Evolutionary conservation across 306 rosid species (phyloP).

Genomic region (Canavalia gladiata): DNA sequence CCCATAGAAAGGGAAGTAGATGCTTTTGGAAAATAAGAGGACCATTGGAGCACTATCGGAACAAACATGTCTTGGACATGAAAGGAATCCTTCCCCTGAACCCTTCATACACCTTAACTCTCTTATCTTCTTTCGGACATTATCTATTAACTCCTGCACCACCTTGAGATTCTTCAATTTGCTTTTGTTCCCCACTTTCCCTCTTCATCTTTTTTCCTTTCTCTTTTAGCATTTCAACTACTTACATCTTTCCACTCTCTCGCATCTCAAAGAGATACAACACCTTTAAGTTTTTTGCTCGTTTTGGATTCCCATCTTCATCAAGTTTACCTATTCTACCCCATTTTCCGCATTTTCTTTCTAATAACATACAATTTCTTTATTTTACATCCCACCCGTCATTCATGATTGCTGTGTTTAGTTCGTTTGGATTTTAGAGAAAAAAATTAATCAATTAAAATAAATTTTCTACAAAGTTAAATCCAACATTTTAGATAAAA

Average conservation of each 20-base stretch:
- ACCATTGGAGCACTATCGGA: slow-evolving; percentile 56
- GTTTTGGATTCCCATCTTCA: slow-evolving; percentile 47
- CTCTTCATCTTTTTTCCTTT: slow-evolving; percentile 22
- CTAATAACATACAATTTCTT: slow-evolving; percentile 15
- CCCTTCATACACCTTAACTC: slow-evolving; percentile 9
- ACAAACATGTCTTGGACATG: slow-evolving; percentile 63
- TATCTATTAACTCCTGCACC: slow-evolving; percentile 27
- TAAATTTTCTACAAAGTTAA: too few relatives aligned
- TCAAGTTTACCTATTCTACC: slow-evolving; percentile 20
- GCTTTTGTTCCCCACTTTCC: slow-evolving; percentile 48
- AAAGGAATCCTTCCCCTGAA: slow-evolving; percentile 43
- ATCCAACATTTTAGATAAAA: too few relatives aligned
- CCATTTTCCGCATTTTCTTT: not conserved
- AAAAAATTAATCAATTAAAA: too few relatives aligned
- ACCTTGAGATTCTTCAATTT: slow-evolving; percentile 59
- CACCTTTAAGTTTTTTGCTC: slow-evolving; percentile 39
- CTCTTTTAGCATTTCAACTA: slow-evolving; percentile 46
- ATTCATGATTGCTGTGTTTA: not conserved
- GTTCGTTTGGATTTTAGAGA: too few relatives aligned
- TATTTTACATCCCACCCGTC: slow-evolving; percentile 51
- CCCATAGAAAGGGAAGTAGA: slow-evolving; percentile 46
- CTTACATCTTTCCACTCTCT: slow-evolving; percentile 42
- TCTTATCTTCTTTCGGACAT: slow-evolving; percentile 37
- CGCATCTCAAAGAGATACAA: slow-evolving; percentile 32
- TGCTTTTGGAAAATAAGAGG: slow-evolving; percentile 59